These are phyloP conservation scores for Thuidium tamariscinum DNA, from an alignment of 225 moss, liverwort and hornwort genomes.

Conservation along the genomic window DNA sequence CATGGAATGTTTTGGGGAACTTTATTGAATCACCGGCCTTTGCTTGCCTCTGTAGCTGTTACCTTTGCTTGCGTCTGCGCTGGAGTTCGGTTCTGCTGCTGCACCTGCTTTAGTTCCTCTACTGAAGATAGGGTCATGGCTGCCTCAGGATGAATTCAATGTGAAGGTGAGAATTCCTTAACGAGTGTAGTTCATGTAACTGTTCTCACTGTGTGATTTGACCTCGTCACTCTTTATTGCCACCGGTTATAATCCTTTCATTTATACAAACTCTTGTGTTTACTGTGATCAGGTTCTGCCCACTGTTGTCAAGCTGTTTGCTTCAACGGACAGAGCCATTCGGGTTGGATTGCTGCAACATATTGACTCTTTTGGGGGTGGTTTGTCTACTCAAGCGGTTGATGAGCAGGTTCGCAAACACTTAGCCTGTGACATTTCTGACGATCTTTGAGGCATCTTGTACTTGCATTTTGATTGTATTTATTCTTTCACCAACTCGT, in stretches of 20 bases:
- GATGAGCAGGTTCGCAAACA: conserved; percentile 71
- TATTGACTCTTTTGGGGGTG: conserved; percentile 70
- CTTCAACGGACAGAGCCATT: conserved; percentile 87
- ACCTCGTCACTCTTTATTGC: neutral
- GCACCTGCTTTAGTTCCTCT: conserved; percentile 81
- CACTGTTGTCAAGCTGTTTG: conserved; percentile 80
- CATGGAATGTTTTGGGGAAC: neutral
- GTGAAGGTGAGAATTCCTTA: conserved; percentile 32
- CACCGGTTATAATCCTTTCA: neutral
- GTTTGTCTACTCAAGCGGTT: conserved; percentile 78
- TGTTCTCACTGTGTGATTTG: neutral
- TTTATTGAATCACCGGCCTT: neutral
- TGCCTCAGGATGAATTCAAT: conserved; percentile 80
- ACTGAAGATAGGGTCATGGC: conserved; percentile 88
- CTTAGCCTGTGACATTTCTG: neutral
- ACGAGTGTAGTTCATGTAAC: neutral
- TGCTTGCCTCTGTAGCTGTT: conserved; percentile 44
- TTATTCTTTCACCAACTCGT: neutral
- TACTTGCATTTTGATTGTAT: neutral
- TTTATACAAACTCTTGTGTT: neutral
- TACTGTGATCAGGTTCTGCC: conserved; percentile 66
- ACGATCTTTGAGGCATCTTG: neutral
- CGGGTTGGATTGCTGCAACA: conserved; percentile 87
- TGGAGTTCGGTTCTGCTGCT: conserved; percentile 95
- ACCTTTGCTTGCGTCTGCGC: conserved; percentile 79